Conservation (phyloP, 1,284 basidiomycete genomes). For the Sanghuangporus weigelae region DNA sequence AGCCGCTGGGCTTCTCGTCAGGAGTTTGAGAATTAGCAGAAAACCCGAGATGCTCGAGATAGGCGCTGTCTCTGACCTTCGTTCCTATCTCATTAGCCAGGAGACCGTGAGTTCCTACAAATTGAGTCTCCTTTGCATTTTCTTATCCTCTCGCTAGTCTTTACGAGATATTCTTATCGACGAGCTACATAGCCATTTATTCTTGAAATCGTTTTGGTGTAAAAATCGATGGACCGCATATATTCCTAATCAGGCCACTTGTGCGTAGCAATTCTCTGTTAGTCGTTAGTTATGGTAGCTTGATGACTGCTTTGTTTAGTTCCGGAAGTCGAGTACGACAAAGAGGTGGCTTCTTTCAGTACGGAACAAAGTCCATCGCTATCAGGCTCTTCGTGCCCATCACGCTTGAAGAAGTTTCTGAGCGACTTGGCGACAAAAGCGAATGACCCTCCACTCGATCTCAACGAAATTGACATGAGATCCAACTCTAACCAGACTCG, state of each 20-base stretch:
- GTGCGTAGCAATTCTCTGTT: slow-evolving; percentile 43
- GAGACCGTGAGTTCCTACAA: slow-evolving; percentile 60
- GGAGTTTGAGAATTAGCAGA: slow-evolving; percentile 87
- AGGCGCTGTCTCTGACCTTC: slow-evolving; percentile 86
- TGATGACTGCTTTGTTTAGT: slow-evolving; percentile 33
- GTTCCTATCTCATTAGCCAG: slow-evolving; percentile 83
- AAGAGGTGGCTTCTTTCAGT: slow-evolving; percentile 32
- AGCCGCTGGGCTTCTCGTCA: slow-evolving; percentile 84
- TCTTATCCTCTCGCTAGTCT: slow-evolving; percentile 44
- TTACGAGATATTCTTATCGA: slow-evolving; percentile 91
- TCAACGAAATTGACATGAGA: slow-evolving; percentile 50
- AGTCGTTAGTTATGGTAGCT: slow-evolving; percentile 7
- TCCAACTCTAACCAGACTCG: slow-evolving; percentile 23
- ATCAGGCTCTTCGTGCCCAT: slow-evolving; percentile 29
- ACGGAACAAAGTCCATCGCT: slow-evolving; percentile 31
- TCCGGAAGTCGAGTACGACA: slow-evolving; percentile 52
- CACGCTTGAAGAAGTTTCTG: slow-evolving; percentile 61
- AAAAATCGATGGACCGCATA: slow-evolving; percentile 91
- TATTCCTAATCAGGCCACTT: slow-evolving; percentile 67
- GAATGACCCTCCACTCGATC: slow-evolving; percentile 74
- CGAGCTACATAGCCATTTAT: slow-evolving; percentile 96
- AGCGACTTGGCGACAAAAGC: slow-evolving; percentile 68
- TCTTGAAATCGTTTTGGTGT: slow-evolving; percentile 95
- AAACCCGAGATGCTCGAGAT: slow-evolving; percentile 92
- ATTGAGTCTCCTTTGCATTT: slow-evolving; percentile 9